Base-by-base conservation (phyloP, 805 yeast genomes). In the Zygosaccharomyces bailii region DNA sequence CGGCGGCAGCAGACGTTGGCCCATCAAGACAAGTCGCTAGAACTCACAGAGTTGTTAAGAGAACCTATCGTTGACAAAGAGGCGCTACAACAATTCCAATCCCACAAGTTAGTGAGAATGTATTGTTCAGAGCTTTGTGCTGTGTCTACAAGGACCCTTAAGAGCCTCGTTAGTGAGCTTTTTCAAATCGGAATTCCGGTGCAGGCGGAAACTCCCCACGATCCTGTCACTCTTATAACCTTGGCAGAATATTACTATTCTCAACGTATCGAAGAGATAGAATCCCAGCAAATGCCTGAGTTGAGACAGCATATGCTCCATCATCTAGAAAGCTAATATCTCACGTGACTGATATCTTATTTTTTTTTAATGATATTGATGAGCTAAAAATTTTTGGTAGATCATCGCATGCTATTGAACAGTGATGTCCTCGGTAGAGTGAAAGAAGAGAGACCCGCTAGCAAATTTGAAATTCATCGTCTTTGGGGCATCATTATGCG, bases 171-270 rank as follows among this genome's bases (percentile, higher is more conserved):
- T 1, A 36, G 41, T 4, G 63, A 56, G 17, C 19, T 63, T 1
- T 59, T 63, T 37, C 45, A 44, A 32, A 18, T 20, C 9, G 61
- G 56, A 7, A 30, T 51, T 10, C 51, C 52, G 2, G 46, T 38
- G 23, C 27, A 10, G 7, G 38, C 37, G 4, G 33, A 27, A 4
- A 44, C 29, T 3, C 24, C 17, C 5, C 45, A 51, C 6, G 49
- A 39, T 14, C 48, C 51, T 4, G 42, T 50, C 2, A 61, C 55
- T 10, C 51, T 62, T 10, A 42, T 62, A 1, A 34, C 57, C 2
- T 35, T 63, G 11, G 66, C 67, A 4, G 61, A 63, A 34, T 46
- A 54, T 39, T 61, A 57, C 46, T 62, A 62, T 39, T 40, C 40
- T 4, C 37, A 48, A 32, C 49, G 68, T 14, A 45, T 63, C 2